Evolutionary conservation across 352 stramenopile genomes (phyloP).

Genomic region (Pythium guiyangense): DNA sequence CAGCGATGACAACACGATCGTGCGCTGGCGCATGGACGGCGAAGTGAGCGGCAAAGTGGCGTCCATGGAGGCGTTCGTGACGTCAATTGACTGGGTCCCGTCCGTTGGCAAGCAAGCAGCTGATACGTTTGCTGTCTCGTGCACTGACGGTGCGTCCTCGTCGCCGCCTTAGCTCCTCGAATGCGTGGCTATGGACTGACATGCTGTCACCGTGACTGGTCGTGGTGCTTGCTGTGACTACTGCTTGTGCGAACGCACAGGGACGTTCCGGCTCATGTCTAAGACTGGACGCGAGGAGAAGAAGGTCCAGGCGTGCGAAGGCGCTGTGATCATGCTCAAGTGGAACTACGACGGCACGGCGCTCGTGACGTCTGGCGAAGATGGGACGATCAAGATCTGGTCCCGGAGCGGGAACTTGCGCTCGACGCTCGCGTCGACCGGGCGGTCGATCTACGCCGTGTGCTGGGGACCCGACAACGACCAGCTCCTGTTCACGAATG

Average conservation of each 20-base stretch:
- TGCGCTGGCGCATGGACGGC: constrained; percentile 82
- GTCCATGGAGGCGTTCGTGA: constrained; percentile 75
- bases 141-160: constrained; percentile 63
- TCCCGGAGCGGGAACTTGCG: constrained; percentile 85
- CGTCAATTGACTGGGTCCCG: constrained; percentile 73
- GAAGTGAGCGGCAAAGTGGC: constrained; percentile 71
- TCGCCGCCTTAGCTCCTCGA: no score
- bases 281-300: constrained; percentile 92
- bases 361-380: constrained; percentile 88
- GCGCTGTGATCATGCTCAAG: constrained; percentile 86
- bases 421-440: constrained; percentile 80
- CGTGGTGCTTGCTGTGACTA: no score
- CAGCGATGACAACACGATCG: constrained; percentile 82
- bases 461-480: constrained; percentile 91
- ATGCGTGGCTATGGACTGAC: no score
- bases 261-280: constrained; percentile 86
- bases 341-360: constrained; percentile 93
- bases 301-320: constrained; percentile 77
- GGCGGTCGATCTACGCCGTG: constrained; percentile 82
- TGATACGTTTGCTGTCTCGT: constrained; percentile 87
- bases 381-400: constrained; percentile 93
- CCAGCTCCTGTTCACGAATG: constrained; percentile 86
- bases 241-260: no score
- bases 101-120: constrained; percentile 78
- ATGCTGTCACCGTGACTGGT: no score